Evolutionary conservation across 1,284 basidiomycete genomes (phyloP).

Genomic region (Cystobasidium sp.): DNA sequence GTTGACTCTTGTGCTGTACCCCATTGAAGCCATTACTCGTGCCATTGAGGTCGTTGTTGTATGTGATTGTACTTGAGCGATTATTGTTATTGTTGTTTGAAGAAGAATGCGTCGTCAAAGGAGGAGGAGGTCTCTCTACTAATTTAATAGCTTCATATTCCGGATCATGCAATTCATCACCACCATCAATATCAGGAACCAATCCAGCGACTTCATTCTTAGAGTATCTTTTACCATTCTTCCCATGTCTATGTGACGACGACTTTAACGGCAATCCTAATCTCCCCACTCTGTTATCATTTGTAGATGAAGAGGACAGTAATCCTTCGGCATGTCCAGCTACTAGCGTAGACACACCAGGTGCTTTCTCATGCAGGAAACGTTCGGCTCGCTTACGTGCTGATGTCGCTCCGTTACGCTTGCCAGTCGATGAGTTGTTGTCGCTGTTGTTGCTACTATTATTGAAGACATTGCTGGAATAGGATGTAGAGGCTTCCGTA

Average conservation of each 20-base stretch:
- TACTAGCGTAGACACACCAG: slow-evolving; percentile 33
- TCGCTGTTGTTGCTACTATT: background rate
- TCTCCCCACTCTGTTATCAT: background rate
- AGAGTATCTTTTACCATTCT: slow-evolving; percentile 28
- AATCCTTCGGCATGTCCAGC: slow-evolving; percentile 31
- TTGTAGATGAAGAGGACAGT: background rate
- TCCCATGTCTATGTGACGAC: background rate
- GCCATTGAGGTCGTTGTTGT: background rate
- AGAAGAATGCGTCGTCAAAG: slow-evolving; percentile 22
- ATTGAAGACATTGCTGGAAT: background rate
- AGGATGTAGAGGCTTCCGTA: slow-evolving; percentile 9
- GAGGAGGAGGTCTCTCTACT: slow-evolving; percentile 20
- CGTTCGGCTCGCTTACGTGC: slow-evolving; percentile 34
- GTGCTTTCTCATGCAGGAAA: slow-evolving; percentile 38
- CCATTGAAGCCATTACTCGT: no score
- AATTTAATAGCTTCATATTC: slow-evolving; percentile 42
- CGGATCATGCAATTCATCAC: slow-evolving; percentile 40
- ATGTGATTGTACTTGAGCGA: background rate
- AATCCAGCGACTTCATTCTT: slow-evolving; percentile 27
- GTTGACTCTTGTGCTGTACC: no score
- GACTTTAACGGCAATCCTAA: background rate
- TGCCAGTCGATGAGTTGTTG: background rate
- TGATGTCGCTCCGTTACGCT: slow-evolving; percentile 13
- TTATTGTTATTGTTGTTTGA: background rate
- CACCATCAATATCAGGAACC: slow-evolving; percentile 32